These are phyloP conservation scores for Ilex paraguariensis DNA, from an alignment of 305 asterid genomes.

Conservation along the genomic window DNA sequence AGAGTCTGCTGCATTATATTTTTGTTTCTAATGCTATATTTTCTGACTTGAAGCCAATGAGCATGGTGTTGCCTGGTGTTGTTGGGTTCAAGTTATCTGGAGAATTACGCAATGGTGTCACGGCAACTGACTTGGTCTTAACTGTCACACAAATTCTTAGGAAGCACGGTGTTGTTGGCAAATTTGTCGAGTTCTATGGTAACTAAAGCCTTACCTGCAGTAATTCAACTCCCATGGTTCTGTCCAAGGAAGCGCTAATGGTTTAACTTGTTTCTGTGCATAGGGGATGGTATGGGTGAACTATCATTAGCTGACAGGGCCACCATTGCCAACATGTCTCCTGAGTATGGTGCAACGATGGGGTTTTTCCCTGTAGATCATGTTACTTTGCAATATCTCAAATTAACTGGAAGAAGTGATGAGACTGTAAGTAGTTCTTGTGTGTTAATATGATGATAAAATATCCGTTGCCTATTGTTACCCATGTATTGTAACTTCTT, in stretches of 20 bases:
- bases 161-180: slow-evolving; percentile 94
- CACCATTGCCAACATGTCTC: slow-evolving; percentile 96
- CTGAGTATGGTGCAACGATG: slow-evolving; percentile 97
- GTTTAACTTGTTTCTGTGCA: slow-evolving; percentile 13
- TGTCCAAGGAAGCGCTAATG: slow-evolving; percentile 6
- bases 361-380: slow-evolving; percentile 96
- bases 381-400: slow-evolving; percentile 77
- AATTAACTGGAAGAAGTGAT: slow-evolving; percentile 88
- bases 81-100: slow-evolving; percentile 94
- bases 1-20: slow-evolving; percentile 7
- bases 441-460: not conserved
- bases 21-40: slow-evolving; percentile 14
- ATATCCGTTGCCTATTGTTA: not conserved
- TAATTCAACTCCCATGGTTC: slow-evolving; percentile 7
- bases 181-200: slow-evolving; percentile 89
- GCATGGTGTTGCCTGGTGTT: slow-evolving; percentile 98
- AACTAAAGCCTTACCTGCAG: slow-evolving; percentile 12
- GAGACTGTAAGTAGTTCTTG: slow-evolving; percentile 57
- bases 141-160: slow-evolving; percentile 89
- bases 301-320: slow-evolving; percentile 96
- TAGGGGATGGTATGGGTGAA: slow-evolving; percentile 76
- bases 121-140: slow-evolving; percentile 87
- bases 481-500: not conserved
- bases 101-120: slow-evolving; percentile 72
- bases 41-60: slow-evolving; percentile 62